A percentile compares a stretch with the other conserved stretches of the same genome.
These are phyloP conservation scores for Macrolepiota albuminosa DNA, from an alignment of 768 basidiomycete species.

Conservation along the genomic window DNA sequence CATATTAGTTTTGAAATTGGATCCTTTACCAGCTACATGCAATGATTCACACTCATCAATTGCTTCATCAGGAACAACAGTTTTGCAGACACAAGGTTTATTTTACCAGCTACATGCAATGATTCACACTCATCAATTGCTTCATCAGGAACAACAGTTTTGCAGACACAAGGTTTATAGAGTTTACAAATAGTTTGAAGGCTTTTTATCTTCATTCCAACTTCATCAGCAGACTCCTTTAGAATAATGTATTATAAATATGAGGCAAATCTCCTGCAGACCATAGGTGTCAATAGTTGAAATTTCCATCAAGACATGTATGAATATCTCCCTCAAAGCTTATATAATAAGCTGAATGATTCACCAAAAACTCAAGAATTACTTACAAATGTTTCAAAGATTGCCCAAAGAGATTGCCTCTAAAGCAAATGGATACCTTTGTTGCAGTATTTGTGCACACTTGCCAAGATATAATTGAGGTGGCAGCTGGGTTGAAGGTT, in stretches of 20 bases:
- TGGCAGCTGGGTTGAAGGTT: too few species aligned
- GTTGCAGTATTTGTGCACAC: slow-evolving; percentile 19
- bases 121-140: too few species aligned
- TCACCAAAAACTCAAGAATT: too few species aligned
- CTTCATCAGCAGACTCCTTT: slow-evolving; percentile 26
- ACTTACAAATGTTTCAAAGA: slow-evolving; percentile 4
- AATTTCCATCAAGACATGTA: slow-evolving; percentile 32
- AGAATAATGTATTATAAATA: slow-evolving; percentile 23
- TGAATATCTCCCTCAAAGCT: slow-evolving; percentile 29
- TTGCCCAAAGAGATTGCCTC: neutral
- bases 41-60: too few species aligned
- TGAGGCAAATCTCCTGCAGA: slow-evolving; percentile 12
- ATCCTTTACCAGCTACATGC: too few species aligned
- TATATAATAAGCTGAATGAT: neutral
- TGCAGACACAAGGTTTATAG: neutral
- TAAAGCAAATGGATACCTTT: slow-evolving; percentile 29
- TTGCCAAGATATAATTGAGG: neutral
- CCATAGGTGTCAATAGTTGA: slow-evolving; percentile 30
- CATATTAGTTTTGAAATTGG: too few species aligned
- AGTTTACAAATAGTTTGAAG: slow-evolving; percentile 6
- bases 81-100: neutral
- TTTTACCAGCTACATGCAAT: too few species aligned
- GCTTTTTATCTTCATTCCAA: slow-evolving; percentile 22
- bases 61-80: neutral
- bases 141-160: neutral